Base-by-base conservation (phyloP, 371 early-diverging fungal genomes). In the Neoconidiobolus thromboides region DNA sequence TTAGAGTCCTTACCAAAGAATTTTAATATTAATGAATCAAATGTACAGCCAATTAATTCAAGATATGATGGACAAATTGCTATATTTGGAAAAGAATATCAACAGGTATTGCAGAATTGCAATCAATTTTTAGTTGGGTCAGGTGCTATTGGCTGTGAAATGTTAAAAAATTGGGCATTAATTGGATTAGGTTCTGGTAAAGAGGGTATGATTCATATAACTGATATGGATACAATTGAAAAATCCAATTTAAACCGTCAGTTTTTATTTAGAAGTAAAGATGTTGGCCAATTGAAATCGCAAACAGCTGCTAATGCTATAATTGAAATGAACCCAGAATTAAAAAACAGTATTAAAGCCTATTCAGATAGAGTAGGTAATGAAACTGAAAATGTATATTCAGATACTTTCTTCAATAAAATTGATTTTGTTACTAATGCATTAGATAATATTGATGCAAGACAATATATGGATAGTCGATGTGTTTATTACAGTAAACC, bases 131-230 rank as follows among this genome's bases (percentile, higher is more conserved):
- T 99, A 43, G 98, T 99, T 43, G 99, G 99, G 55, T 88, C 99
- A 49, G 99, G 99, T 54, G 99, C 99, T 3, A 99, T 99, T 70
- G 99, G 99, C 55, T 99, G 99, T 76, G 99, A 99, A 73, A 97
- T 99, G 93, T 79, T 99, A 55, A 99, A 99, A 79, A 99, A 99
- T 75, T 95, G 97, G 89, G 91, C 92, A 38, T 87, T 99, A 93
- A 91, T 98, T 82, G 99, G 99, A 51, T 72, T 99, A 49, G 98
- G 93, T 38, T 74, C 83, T 5, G 93, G 93, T 42, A 78, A 81
- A 44, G 71, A 85, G 10, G 98, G 98, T 15, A 72, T 73, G 38
- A 77, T 99, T 49, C 76, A 80, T 63, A 77, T 99, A 50, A 99
- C 99, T 9, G 99, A 99, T 72, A 99, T 99, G 99, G 99, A 98